Evolutionary conservation across 441 rosid genomes (phyloP).

Genomic region (Populus hybrid): DNA sequence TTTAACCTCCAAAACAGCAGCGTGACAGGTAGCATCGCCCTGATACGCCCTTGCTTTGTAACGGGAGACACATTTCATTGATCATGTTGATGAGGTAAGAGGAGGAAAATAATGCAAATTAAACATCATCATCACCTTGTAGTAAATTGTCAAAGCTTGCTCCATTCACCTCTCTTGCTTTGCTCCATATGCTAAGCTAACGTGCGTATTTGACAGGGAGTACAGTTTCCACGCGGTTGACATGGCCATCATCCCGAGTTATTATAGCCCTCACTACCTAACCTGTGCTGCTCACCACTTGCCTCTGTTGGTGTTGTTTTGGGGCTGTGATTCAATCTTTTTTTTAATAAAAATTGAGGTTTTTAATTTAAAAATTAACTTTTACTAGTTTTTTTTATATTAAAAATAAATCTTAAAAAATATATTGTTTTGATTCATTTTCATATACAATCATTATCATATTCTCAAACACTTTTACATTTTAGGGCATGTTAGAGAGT

Average conservation of each 20-base stretch:
- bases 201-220: background rate
- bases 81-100: background rate
- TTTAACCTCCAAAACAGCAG: background rate
- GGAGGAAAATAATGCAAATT: conserved; percentile 6
- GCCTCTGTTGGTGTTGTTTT: background rate
- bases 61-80: conserved; percentile 13
- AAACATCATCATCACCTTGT: conserved; percentile 5
- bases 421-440: no score
- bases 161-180: background rate
- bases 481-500: accelerated
- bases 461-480: no score
- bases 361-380: no score
- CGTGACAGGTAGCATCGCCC: background rate
- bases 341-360: no score
- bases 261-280: background rate
- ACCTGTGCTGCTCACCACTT: background rate
- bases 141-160: background rate
- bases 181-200: background rate
- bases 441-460: accelerated
- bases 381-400: no score
- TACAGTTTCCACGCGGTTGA: conserved; percentile 2
- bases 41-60: background rate
- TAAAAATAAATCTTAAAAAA: no score
- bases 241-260: background rate
- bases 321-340: no score